Evolutionary conservation across 2,329 filamentous ascomycete species (phyloP).

Genomic region (Hirsutella rhossiliensis): DNA sequence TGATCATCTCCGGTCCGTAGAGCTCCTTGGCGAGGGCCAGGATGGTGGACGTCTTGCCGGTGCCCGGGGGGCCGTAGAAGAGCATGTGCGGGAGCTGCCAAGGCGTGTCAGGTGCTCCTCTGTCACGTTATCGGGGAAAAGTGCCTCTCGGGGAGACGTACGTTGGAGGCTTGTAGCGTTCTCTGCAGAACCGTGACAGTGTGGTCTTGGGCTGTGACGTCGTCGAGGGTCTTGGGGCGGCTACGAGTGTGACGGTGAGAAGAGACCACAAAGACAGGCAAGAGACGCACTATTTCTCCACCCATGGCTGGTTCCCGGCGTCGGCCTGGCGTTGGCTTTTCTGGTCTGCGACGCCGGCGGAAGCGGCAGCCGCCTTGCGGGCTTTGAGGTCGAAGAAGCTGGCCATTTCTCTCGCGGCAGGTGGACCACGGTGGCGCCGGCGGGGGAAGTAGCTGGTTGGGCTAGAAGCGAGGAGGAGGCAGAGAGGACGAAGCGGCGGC

Average conservation of each 20-base stretch:
- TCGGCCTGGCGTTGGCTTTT: slow-evolving; percentile 53
- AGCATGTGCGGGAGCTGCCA: slow-evolving; percentile 87
- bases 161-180: slow-evolving; percentile 88
- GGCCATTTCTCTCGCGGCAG: slow-evolving; percentile 43
- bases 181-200: slow-evolving; percentile 86
- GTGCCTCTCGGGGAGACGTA: slow-evolving; percentile 21
- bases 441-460: background rate
- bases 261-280: background rate
- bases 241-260: slow-evolving; percentile 30
- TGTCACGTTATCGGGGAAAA: background rate
- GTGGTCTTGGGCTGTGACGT: slow-evolving; percentile 96
- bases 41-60: slow-evolving; percentile 95
- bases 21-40: slow-evolving; percentile 95
- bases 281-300: slow-evolving; percentile 86
- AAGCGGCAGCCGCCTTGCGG: slow-evolving; percentile 63
- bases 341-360: slow-evolving; percentile 46
- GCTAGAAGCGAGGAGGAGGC: background rate
- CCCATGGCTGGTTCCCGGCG: slow-evolving; percentile 75
- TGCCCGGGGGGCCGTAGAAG: slow-evolving; percentile 95
- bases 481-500: background rate
- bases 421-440: background rate
- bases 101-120: background rate
- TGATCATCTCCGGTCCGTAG: slow-evolving; percentile 89
- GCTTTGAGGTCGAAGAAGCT: slow-evolving; percentile 96
- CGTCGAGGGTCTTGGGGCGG: slow-evolving; percentile 82